Percentiles rank a stretch among this genome's conserved stretches.
Evolutionary conservation across 106 monocot species (phyloP).

Genomic region (Gastrodia elata): DNA sequence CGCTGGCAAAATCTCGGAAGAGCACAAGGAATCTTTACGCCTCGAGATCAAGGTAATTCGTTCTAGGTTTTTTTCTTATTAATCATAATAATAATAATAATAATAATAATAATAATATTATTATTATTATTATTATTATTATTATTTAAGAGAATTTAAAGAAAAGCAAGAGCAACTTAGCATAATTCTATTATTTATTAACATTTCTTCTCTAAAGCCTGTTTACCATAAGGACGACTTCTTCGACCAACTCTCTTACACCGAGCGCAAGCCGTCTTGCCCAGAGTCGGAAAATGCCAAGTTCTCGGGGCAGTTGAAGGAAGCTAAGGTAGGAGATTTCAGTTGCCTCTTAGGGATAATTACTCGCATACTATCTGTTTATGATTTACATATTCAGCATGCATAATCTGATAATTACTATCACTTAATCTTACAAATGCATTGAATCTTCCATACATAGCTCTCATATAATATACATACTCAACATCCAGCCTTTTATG

Average conservation of each 20-base stretch:
- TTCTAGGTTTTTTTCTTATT: too few species aligned
- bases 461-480: too few species aligned
- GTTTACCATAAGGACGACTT: constrained; percentile 81
- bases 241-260: constrained; percentile 67
- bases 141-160: background rate
- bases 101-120: too few species aligned
- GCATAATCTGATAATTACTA: too few species aligned
- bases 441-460: too few species aligned
- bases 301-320: constrained; percentile 7
- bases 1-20: constrained; percentile 16
- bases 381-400: too few species aligned
- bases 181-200: background rate
- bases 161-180: too few species aligned
- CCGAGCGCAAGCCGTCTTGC: constrained; percentile 40
- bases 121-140: too few species aligned
- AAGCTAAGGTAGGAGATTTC: background rate
- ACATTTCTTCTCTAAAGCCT: constrained; percentile 26
- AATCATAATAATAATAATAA: background rate
- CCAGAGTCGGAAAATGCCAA: constrained; percentile 42
- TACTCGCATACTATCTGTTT: background rate
- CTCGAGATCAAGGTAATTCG: constrained; percentile 28
- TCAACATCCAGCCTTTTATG: too few species aligned
- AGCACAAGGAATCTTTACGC: constrained; percentile 25
- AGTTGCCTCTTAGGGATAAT: background rate
- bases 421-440: too few species aligned